phyloP scores from a whole-genome alignment of 1,284 basidiomycete genomes.

The Phellopilus nigrolimitatus region DNA sequence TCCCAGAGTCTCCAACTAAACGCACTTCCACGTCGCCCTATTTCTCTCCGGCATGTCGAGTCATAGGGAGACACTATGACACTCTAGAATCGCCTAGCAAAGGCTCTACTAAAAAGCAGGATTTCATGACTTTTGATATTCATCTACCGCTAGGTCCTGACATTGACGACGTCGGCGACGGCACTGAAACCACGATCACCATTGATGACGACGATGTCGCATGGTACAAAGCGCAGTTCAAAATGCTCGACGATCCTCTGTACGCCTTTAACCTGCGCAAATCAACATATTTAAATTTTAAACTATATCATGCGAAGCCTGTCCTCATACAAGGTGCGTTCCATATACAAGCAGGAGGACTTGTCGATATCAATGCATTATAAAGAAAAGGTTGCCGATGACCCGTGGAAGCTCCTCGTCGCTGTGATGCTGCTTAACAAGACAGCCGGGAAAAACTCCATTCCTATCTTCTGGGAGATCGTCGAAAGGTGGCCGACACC shows the following conservation, averaged over 20 bases:
- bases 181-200: neutral
- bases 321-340: slow-evolving; percentile 39
- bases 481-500: slow-evolving; percentile 50
- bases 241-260: slow-evolving; percentile 3
- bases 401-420: slow-evolving; percentile 53
- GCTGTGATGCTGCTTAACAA: slow-evolving; percentile 54
- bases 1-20: neutral
- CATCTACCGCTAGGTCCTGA: neutral
- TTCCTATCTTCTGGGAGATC: slow-evolving; percentile 53
- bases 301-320: slow-evolving; percentile 33
- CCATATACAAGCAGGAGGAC: too few relatives aligned
- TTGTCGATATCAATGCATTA: slow-evolving; percentile 3
- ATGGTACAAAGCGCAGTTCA: slow-evolving; percentile 7
- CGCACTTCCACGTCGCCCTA: too few relatives aligned
- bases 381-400: slow-evolving; percentile 41
- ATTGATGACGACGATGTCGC: slow-evolving; percentile 2
- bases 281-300: slow-evolving; percentile 21
- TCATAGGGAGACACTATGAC: too few relatives aligned
- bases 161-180: neutral
- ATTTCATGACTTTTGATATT: slow-evolving; percentile 9
- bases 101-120: neutral
- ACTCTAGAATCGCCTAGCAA: too few relatives aligned
- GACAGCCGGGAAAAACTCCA: slow-evolving; percentile 45
- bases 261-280: slow-evolving; percentile 10
- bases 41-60: too few relatives aligned